Evolutionary conservation across 2,329 filamentous ascomycete genomes (phyloP), one percentile per base, ranked within the genome.

Genomic region (Monascus ruber): DNA sequence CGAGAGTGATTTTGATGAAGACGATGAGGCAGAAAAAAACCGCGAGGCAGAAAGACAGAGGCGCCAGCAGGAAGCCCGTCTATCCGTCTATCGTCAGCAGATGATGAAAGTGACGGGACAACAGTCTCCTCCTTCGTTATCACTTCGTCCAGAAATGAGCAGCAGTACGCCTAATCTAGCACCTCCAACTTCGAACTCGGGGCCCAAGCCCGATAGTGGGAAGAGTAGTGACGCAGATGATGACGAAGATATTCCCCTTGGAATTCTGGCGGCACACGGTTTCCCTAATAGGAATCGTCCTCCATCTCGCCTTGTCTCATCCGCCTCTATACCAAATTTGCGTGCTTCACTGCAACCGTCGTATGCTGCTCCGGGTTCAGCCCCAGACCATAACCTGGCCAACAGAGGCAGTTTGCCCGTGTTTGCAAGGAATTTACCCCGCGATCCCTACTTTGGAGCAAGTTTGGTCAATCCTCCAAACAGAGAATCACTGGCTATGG

Each of bases 21-120:
- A 88, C 33, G 85, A 93, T 50, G 86, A 93, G 46, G 59, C 73
- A 0, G 85, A 93, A 53, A 85, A 83, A 54, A 77, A 78, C 26
- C 81, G 73, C 55, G 74, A 84, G 55, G 72, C 82, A 35, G 77
- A 81, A 11, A 83, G 80, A 57, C 85, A 91, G 58, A 73, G 87
- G 46, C 77, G 79, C 52, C 91, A 88, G 68, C 87, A 94, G 58
- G 85, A 94, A 61, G 87, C 87, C 8, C 85, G 91, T 58, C 81
- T 94, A 70, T 75, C 85, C 1, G 81, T 94, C 1, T 94, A 94
- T 60, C 77, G 87, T 42, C 87, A 94, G 59, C 84, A 91, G 62
- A 94, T 94, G 87, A 94, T 89, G 83, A 94, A 94, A 64, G 83
- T 91, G 26, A 93, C 86, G 1, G 87, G 87, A 35, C 85, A 89